Evolutionary conservation across 331 rosid genomes (phyloP).

Genomic region (Cydonia oblonga): DNA sequence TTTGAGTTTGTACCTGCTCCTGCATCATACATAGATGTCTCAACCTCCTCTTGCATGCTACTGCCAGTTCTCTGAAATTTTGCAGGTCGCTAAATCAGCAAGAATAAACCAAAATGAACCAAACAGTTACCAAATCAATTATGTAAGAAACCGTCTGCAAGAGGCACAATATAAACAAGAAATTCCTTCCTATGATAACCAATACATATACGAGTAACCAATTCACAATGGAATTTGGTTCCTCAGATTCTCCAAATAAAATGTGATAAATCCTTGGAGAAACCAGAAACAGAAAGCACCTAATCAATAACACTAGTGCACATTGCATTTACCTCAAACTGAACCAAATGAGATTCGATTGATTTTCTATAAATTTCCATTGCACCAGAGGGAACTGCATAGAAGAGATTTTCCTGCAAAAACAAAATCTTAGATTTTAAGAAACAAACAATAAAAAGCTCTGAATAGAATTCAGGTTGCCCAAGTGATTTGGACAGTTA

Average conservation of each 20-base stretch:
- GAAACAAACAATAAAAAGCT: background rate
- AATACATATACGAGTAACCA: background rate
- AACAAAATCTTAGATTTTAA: conserved; percentile 6
- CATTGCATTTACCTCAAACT: conserved; percentile 47
- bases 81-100: conserved; percentile 15
- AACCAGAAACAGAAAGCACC: background rate
- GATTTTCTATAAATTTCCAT: conserved; percentile 75
- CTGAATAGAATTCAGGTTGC: background rate
- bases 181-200: background rate
- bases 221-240: background rate
- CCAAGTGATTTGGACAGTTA: background rate
- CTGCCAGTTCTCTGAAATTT: conserved; percentile 59
- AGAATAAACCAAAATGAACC: background rate
- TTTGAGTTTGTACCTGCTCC: conserved; percentile 47
- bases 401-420: conserved; percentile 83
- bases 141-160: too few species aligned
- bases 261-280: background rate
- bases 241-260: background rate
- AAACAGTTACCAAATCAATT: background rate
- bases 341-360: conserved; percentile 65
- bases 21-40: conserved; percentile 64
- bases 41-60: conserved; percentile 86
- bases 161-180: background rate
- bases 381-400: conserved; percentile 63
- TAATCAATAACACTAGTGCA: background rate